These are phyloP conservation scores for Calophaca sinica DNA, from an alignment of 306 rosid species.

Conservation along the genomic window DNA sequence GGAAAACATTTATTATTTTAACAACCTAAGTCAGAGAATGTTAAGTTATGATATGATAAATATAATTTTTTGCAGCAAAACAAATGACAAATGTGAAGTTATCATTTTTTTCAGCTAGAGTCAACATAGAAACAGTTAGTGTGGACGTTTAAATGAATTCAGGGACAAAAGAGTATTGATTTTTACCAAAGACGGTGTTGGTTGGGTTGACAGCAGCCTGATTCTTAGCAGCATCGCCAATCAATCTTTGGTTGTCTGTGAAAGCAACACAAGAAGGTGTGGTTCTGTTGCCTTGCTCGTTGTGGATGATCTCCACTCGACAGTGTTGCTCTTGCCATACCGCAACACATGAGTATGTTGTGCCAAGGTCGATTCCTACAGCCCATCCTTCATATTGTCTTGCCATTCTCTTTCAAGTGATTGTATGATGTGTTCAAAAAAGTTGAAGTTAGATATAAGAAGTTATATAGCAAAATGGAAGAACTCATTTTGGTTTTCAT, in stretches of 20 bases:
- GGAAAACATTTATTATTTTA: no score
- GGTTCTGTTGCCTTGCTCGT: conserved; percentile 20
- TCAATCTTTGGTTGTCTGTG: conserved; percentile 17
- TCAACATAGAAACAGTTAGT: neutral
- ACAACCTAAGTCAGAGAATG: no score
- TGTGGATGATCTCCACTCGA: conserved; percentile 33
- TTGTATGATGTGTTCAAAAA: neutral
- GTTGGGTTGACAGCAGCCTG: conserved; percentile 23
- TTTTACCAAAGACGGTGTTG: conserved; percentile 36
- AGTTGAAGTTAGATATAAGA: neutral
- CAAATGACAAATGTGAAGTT: neutral
- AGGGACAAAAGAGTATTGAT: neutral
- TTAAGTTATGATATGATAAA: no score
- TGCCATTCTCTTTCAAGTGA: neutral
- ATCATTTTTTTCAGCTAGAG: neutral
- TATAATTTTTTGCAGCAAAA: no score
- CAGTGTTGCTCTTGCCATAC: conserved; percentile 9
- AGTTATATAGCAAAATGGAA: no score
- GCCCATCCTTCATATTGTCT: neutral
- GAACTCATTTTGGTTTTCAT: no score
- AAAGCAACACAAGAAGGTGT: conserved; percentile 43
- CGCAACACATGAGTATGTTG: conserved; percentile 26
- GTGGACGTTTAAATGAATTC: neutral
- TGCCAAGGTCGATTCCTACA: conserved; percentile 36
- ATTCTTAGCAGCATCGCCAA: conserved; percentile 33